phyloP scores from a whole-genome alignment of 1,284 basidiomycete genomes.

The Leccinum subrobustum region DNA sequence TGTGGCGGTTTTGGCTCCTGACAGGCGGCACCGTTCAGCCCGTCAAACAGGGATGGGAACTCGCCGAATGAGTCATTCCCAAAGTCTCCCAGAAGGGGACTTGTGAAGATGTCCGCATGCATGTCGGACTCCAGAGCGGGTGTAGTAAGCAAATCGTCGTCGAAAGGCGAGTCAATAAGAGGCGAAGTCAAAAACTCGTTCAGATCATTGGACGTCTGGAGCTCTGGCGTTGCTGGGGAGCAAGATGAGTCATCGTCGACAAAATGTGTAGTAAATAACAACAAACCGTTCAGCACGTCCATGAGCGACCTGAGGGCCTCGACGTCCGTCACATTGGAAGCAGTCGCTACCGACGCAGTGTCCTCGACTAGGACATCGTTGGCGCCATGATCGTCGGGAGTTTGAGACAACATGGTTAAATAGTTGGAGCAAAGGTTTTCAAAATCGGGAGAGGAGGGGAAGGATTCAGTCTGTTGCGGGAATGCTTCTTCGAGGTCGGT shows the following conservation, averaged over 20 bases:
- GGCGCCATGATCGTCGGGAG: slow-evolving; percentile 30
- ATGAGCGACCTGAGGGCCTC: slow-evolving; percentile 42
- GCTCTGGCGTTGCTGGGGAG: slow-evolving; percentile 37
- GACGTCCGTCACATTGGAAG: slow-evolving; percentile 26
- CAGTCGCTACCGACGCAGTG: slow-evolving; percentile 12
- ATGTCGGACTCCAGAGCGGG: slow-evolving; percentile 44
- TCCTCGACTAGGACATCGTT: slow-evolving; percentile 17
- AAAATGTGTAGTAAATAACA: accelerated
- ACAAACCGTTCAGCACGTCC: slow-evolving; percentile 43
- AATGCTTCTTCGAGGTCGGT: slow-evolving; percentile 29
- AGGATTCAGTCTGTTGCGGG: slow-evolving; percentile 14
- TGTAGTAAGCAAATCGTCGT: slow-evolving; percentile 56
- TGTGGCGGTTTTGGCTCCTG: slow-evolving; percentile 16
- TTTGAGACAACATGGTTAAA: slow-evolving; percentile 47
- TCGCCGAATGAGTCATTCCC: slow-evolving; percentile 37
- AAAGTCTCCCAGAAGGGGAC: slow-evolving; percentile 34
- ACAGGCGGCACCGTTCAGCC: slow-evolving; percentile 7
- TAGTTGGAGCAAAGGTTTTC: slow-evolving; percentile 43
- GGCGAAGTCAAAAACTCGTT: slow-evolving; percentile 48
- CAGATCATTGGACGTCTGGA: slow-evolving; percentile 33
- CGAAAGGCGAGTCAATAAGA: slow-evolving; percentile 50
- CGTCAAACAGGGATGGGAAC: slow-evolving; percentile 25
- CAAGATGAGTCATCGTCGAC: neutral
- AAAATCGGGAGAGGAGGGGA: slow-evolving; percentile 35
- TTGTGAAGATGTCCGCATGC: slow-evolving; percentile 42